phyloP scores from a whole-genome alignment of 345 rosid genomes.

The Pistacia atlantica region DNA sequence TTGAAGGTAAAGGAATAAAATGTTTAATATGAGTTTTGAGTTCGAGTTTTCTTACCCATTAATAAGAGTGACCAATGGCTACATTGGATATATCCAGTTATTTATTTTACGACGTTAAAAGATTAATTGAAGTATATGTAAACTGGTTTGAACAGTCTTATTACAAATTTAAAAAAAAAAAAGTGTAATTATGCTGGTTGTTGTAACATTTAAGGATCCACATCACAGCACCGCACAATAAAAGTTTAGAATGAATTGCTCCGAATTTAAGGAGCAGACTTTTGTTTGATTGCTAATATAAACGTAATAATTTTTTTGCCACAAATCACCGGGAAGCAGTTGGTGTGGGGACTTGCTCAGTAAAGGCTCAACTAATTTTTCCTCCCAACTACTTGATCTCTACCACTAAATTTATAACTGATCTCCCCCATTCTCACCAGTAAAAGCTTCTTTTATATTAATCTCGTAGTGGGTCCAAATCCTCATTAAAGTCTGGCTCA shows the following conservation, averaged over 20 bases:
- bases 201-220: not conserved
- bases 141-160: too few species aligned
- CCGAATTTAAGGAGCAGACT: too few species aligned
- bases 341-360: conserved; percentile 4
- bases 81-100: too few species aligned
- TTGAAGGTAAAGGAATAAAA: too few species aligned
- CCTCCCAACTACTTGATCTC: not conserved
- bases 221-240: not conserved
- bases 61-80: too few species aligned
- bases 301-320: not conserved
- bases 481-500: not conserved
- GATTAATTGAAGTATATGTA: too few species aligned
- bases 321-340: not conserved
- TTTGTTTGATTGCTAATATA: not conserved
- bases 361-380: not conserved
- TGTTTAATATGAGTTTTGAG: too few species aligned
- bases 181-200: not conserved
- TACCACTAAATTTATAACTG: not conserved
- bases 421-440: not conserved
- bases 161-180: too few species aligned
- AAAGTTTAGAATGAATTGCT: not conserved
- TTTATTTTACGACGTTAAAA: too few species aligned
- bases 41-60: too few species aligned
- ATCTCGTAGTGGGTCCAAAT: not conserved
- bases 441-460: not conserved